Percentiles rank a stretch among this genome's conserved stretches.
phyloP scores from a whole-genome alignment of 2,329 filamentous ascomycete genomes.

The Catunica adiposa region DNA sequence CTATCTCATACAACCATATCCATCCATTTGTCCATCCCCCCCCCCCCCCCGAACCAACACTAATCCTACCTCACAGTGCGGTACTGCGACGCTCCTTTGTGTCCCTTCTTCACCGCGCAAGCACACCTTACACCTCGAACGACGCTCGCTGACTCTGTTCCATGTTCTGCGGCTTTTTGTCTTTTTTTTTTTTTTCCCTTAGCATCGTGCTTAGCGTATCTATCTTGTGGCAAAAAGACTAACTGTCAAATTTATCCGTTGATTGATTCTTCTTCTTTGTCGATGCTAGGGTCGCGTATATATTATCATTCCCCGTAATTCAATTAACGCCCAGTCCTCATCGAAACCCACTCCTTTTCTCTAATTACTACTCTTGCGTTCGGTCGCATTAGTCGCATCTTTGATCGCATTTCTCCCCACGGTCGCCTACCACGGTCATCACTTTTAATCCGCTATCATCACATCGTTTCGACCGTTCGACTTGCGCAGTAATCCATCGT shows the following conservation, averaged over 20 bases:
- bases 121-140: background rate
- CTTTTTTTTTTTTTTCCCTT: background rate
- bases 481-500: background rate
- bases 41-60: background rate
- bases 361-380: background rate
- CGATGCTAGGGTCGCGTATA: too few species aligned
- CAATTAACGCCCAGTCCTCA: background rate
- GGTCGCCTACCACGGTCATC: too few species aligned
- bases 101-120: background rate
- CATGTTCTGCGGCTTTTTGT: background rate
- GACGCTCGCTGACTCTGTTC: background rate
- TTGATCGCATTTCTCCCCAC: background rate
- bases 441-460: background rate
- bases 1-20: too few species aligned
- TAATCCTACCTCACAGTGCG: background rate
- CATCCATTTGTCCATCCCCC: background rate
- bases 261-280: too few species aligned
- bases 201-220: background rate
- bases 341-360: background rate
- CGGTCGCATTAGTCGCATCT: background rate
- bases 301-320: background rate
- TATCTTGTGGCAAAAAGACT: background rate
- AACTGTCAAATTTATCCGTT: too few species aligned
- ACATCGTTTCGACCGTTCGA: background rate
- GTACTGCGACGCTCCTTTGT: background rate